Base-by-base conservation (phyloP, 768 basidiomycete genomes). In the Imleria badia region DNA sequence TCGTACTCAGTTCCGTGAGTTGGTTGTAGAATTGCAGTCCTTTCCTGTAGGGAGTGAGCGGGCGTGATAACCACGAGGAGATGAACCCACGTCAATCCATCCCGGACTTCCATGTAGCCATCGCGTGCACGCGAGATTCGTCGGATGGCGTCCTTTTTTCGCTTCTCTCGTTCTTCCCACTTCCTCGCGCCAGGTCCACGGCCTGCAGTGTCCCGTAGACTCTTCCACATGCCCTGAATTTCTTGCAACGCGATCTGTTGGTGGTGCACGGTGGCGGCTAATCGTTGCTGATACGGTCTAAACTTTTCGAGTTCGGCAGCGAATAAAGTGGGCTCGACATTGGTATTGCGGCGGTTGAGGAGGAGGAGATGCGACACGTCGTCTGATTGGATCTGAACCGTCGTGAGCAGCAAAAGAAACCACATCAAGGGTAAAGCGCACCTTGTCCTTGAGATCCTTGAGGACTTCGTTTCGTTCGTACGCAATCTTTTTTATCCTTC, bases 371-470 rank as follows among this genome's bases (percentile, higher is more conserved):
- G 93, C 0, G 96, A 99, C 26, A 98, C 96, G 60, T 99, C 97
- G 72, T 99, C 97, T 26, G 80, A 77, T 84, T 98, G 97, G 44
- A 97, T 81, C 94, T 98, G 60, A 36, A 33, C n/a, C 26, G 23
- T 22, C 33, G 31, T 55, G 40, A 49, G 49, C n/a, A 4, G n/a
- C 3, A 44, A 20, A 19, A 26, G 10, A 20, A 23, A 11, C 13
- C 9, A 15, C 29, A 12, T 51, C 12, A 33, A 47, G 35, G 17
- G 48, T 15, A 4, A 19, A 38, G 42, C 52, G 41, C 50, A 94
- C 95, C 83, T 96, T 97, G 41, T 98, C 95, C 69, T 98, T 99
- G 45, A 99, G 76, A 66, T 98, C 97, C 67, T 91, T 94, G 50
- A 98, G 72, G 0, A 94, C 86, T 61, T 95, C 90, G 12, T 81